Evolutionary conservation across 2,329 filamentous ascomycete genomes (phyloP), one percentile per base, ranked within the genome.

Genomic region (Talaromyces sp.): DNA sequence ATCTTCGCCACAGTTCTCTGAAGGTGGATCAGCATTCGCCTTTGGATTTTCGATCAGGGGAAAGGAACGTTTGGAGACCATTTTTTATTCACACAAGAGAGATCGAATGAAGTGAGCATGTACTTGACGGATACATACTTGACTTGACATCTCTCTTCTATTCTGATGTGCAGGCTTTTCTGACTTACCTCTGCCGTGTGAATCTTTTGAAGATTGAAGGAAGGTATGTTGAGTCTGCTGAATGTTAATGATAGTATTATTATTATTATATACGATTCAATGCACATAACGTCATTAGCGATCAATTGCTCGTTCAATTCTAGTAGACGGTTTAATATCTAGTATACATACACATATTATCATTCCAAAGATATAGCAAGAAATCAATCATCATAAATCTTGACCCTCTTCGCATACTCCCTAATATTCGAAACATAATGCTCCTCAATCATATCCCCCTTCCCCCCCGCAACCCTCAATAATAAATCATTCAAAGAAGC

Each of bases 401-500:
- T 86, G 25, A 97, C 89, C 66, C 86, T 91, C 35, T 88, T 86
- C 0, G 91, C 86, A 72, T 97, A 97, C 67, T 91, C 83, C 36
- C 74, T 77, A 61, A 99, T 97, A 60, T 89, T 88, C 63, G 90
- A 96, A 55, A 89, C 81, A 21, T 96, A 84, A 48, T 83, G 85
- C 61, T 95, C 85, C 51, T 87, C 78, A 63, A 99, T 93, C 28
- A 84, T 80, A 60, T 92, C 82, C 4, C 94, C 94, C 65, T 84
- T 86, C 0, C 94, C 94, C 0, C 91, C 91, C 0, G 91, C 94
- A 9, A 99, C 88, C 54, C 86, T 82, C 60, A 99, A 74, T 50
- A 99, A 88, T 52, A 97, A 77, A 73, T 99, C 94, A 67, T 99
- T 99, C 25, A 99, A 80, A 33, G 85, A 91, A 64, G 91, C 86